These are phyloP conservation scores for Termitomyces sp. DNA, from an alignment of 768 basidiomycete species.

Conservation along the genomic window DNA sequence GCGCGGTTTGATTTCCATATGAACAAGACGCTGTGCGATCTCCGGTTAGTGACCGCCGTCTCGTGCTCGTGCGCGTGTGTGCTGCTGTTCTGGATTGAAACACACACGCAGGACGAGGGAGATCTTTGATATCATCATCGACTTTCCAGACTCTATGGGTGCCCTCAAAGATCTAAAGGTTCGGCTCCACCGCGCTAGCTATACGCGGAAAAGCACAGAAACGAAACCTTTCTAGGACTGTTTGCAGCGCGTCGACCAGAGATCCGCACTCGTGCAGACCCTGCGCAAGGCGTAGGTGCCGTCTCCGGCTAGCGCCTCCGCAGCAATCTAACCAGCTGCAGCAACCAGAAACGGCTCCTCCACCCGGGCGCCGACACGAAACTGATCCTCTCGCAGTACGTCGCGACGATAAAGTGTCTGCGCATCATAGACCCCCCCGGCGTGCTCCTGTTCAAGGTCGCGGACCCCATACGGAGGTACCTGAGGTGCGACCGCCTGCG, in stretches of 20 bases:
- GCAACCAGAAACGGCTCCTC: slow-evolving; percentile 81
- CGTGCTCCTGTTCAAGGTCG: slow-evolving; percentile 89
- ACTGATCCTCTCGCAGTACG: slow-evolving; percentile 85
- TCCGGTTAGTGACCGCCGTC: slow-evolving; percentile 49
- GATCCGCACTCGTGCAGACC: slow-evolving; percentile 66
- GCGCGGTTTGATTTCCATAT: slow-evolving; percentile 89
- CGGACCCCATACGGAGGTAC: slow-evolving; percentile 87
- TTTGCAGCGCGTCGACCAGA: slow-evolving; percentile 74
- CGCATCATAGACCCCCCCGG: slow-evolving; percentile 90
- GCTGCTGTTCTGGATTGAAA: background rate
- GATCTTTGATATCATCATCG: slow-evolving; percentile 95
- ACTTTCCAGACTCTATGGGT: slow-evolving; percentile 82
- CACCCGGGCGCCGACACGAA: slow-evolving; percentile 96
- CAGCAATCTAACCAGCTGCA: slow-evolving; percentile 22
- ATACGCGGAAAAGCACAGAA: background rate
- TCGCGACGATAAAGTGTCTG: slow-evolving; percentile 86
- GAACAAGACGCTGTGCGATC: slow-evolving; percentile 84
- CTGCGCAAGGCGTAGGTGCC: slow-evolving; percentile 71
- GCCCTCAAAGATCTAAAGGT: slow-evolving; percentile 87
- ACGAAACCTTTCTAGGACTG: slow-evolving; percentile 47
- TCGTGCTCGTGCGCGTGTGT: background rate
- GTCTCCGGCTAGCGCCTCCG: background rate
- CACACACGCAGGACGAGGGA: slow-evolving; percentile 74
- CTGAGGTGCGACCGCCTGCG: slow-evolving; percentile 78
- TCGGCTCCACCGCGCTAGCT: background rate